phyloP scores from a whole-genome alignment of 1,284 basidiomycete species.

The Coniophora puteana region DNA sequence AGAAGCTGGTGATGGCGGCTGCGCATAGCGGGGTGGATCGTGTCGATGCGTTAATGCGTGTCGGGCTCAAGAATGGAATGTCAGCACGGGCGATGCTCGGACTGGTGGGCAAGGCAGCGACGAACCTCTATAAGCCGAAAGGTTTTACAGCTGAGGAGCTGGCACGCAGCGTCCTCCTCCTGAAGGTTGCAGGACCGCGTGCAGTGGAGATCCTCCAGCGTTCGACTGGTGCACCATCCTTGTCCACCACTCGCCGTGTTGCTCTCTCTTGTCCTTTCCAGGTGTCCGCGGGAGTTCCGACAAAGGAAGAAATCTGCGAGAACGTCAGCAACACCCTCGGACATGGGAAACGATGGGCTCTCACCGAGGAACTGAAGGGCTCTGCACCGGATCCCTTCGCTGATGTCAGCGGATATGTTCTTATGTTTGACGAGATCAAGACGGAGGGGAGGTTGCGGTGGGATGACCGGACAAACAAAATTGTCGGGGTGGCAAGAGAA shows the following conservation, averaged over 20 bases:
- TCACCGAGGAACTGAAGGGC: background rate
- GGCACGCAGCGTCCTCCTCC: background rate
- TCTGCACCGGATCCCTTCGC: constrained; percentile 1
- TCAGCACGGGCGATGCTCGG: background rate
- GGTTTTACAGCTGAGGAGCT: background rate
- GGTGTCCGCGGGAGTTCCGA: constrained; percentile 14
- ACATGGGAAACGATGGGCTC: no score
- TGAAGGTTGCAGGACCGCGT: background rate
- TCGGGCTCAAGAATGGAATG: background rate
- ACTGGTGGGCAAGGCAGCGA: background rate
- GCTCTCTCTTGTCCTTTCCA: constrained; percentile 14
- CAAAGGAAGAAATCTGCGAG: constrained; percentile 2
- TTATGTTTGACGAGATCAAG: constrained; percentile 26
- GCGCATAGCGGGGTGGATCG: background rate
- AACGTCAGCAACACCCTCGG: no score
- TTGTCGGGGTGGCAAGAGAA: constrained; percentile 23
- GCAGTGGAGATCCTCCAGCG: background rate
- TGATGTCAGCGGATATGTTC: constrained; percentile 11
- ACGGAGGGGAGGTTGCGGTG: constrained; percentile 17
- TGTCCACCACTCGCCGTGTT: background rate
- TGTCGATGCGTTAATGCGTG: background rate
- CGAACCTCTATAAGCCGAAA: background rate
- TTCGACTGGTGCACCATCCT: background rate
- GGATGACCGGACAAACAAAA: constrained; percentile 18
- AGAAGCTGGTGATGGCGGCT: background rate